Percentiles rank a stretch among this genome's conserved stretches.
phyloP scores from a whole-genome alignment of 2,329 filamentous ascomycete genomes.

The Trichoderma koningiopsis region DNA sequence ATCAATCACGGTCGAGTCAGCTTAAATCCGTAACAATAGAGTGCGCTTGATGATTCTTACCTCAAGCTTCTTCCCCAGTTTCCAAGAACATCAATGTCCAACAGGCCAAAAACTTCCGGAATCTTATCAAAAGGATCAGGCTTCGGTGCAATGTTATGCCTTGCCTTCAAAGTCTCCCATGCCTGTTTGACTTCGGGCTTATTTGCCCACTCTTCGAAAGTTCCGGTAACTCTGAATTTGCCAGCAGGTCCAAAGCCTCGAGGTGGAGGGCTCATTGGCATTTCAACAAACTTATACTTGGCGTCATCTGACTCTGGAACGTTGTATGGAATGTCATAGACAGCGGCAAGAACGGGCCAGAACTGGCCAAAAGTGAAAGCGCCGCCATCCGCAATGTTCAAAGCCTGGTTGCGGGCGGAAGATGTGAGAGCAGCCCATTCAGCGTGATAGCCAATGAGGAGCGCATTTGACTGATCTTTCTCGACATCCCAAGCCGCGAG shows the following conservation, averaged over 20 bases:
- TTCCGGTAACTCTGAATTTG: background rate
- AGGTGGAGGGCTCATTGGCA: background rate
- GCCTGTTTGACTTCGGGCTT: constrained; percentile 6
- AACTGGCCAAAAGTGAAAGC: constrained; percentile 5
- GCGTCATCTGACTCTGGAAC: background rate
- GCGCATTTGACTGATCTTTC: background rate
- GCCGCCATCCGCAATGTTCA: constrained; percentile 12
- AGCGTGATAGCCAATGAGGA: constrained; percentile 6
- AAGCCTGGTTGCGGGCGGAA: background rate
- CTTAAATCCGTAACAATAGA: background rate
- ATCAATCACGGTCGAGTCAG: background rate
- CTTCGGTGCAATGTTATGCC: background rate
- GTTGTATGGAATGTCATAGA: background rate
- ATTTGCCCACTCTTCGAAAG: constrained; percentile 5
- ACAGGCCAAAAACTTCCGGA: background rate
- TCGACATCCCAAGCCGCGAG: constrained; percentile 10
- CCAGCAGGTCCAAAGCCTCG: constrained; percentile 8
- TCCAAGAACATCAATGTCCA: background rate
- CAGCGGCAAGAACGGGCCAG: constrained; percentile 16
- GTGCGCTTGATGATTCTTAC: background rate
- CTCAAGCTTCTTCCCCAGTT: background rate
- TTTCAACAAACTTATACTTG: background rate
- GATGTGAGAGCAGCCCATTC: constrained; percentile 12
- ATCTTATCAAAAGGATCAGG: constrained; percentile 1
- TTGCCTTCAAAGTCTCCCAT: background rate